Conservation (phyloP, 495 filamentous ascomycete genomes). For the Staphylotrichum tortipilum region DNA sequence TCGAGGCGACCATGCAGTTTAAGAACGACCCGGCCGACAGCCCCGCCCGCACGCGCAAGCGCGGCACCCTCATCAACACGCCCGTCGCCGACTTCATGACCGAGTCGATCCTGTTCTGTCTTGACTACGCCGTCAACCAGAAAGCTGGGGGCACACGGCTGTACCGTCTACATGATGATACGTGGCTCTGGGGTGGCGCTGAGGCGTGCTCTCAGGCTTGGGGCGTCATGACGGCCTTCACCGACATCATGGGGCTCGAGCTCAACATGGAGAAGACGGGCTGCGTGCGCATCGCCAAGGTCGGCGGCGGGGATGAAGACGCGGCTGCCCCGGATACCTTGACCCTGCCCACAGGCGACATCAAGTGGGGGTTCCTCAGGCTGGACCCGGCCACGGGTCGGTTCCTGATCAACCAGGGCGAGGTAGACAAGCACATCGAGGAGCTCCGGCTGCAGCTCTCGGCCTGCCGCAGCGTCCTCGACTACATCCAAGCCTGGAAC, state of each 20-base stretch:
- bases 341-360: slow-evolving; percentile 45
- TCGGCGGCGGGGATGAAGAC: background rate
- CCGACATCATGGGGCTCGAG: slow-evolving; percentile 46
- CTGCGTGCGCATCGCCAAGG: slow-evolving; percentile 31
- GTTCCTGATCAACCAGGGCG: slow-evolving; percentile 52
- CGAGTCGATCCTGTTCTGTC: slow-evolving; percentile 55
- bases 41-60: slow-evolving; percentile 33
- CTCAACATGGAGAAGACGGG: slow-evolving; percentile 58
- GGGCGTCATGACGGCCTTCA: slow-evolving; percentile 46
- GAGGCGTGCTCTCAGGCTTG: slow-evolving; percentile 51
- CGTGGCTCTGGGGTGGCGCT: slow-evolving; percentile 59
- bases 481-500: slow-evolving; percentile 60
- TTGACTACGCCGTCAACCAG: slow-evolving; percentile 61
- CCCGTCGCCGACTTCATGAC: slow-evolving; percentile 50
- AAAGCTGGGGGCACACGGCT: slow-evolving; percentile 41
- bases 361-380: slow-evolving; percentile 56
- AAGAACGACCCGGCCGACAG: slow-evolving; percentile 24
- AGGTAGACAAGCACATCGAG: slow-evolving; percentile 52
- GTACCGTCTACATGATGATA: slow-evolving; percentile 61
- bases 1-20: slow-evolving; percentile 50
- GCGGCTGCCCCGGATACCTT: slow-evolving; percentile 8
- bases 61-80: slow-evolving; percentile 53
- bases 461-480: slow-evolving; percentile 45
- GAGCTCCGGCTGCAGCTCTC: slow-evolving; percentile 51
- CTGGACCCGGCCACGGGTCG: slow-evolving; percentile 45